These are phyloP conservation scores for Balakata baccata DNA, from an alignment of 345 rosid genomes.

Conservation along the genomic window DNA sequence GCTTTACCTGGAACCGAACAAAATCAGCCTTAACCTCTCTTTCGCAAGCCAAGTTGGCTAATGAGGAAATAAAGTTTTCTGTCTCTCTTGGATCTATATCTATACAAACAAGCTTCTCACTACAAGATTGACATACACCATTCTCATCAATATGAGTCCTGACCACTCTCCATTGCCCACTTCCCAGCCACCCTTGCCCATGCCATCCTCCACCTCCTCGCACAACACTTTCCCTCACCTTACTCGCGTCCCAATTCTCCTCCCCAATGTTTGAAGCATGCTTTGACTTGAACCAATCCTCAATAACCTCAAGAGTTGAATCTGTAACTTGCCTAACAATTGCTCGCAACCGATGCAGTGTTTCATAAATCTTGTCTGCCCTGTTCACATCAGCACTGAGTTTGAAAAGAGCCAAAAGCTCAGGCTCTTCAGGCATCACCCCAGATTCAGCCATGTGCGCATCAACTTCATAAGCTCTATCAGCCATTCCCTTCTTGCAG, in stretches of 20 bases:
- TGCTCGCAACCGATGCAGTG: constrained; percentile 69
- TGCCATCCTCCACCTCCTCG: constrained; percentile 99
- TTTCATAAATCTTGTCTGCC: constrained; percentile 66
- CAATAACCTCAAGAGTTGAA: constrained; percentile 47
- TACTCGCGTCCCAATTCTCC: constrained; percentile 53
- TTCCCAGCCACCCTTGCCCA: constrained; percentile 92
- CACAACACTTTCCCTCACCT: constrained; percentile 53
- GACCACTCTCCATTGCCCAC: constrained; percentile 66
- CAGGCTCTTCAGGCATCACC: constrained; percentile 77
- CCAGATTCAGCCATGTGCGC: constrained; percentile 71
- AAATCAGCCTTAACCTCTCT: constrained; percentile 61
- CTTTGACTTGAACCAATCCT: constrained; percentile 72
- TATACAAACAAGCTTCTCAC: constrained; percentile 80
- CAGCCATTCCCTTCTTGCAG: constrained; percentile 55
- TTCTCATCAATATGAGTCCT: constrained; percentile 64
- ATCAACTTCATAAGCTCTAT: constrained; percentile 79
- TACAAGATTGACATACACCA: constrained; percentile 69
- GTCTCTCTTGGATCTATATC: constrained; percentile 91
- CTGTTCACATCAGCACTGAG: constrained; percentile 52
- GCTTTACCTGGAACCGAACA: constrained; percentile 57
- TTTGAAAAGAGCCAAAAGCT: constrained; percentile 72
- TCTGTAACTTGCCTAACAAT: constrained; percentile 72
- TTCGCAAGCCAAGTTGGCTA: constrained; percentile 59
- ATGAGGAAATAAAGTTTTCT: constrained; percentile 61
- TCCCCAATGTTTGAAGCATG: constrained; percentile 54